Evolutionary conservation across 192 early-diverging fungal genomes (phyloP).

Genomic region (Paraglomus brasilianum): DNA sequence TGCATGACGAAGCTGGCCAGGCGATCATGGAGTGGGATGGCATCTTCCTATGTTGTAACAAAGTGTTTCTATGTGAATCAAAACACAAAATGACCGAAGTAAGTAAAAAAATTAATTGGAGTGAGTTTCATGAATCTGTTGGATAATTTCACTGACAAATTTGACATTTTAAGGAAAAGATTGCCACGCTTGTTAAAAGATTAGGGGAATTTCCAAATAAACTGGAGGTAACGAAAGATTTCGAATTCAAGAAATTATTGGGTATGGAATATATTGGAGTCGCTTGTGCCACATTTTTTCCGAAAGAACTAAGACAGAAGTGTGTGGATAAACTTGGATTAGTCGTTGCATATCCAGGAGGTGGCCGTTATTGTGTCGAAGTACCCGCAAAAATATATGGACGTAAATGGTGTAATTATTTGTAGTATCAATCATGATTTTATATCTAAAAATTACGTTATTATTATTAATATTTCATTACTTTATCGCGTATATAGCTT

Average conservation of each 20-base stretch:
- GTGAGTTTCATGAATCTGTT: constrained; percentile 8
- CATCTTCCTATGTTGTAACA: constrained; percentile 12
- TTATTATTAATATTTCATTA: too few species aligned
- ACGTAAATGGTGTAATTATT: too few species aligned
- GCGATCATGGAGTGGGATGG: constrained; percentile 21
- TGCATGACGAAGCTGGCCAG: background rate
- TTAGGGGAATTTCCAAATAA: constrained; percentile 23
- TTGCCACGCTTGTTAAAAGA: background rate
- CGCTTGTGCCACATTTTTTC: background rate
- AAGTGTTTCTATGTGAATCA: constrained; percentile 10
- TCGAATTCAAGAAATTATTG: constrained; percentile 16
- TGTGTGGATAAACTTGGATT: constrained; percentile 22
- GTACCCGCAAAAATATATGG: constrained; percentile 15
- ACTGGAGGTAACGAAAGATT: background rate
- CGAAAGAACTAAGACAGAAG: background rate
- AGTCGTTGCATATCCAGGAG: constrained; percentile 10
- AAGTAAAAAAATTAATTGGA: constrained; percentile 25
- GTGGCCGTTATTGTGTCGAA: constrained; percentile 4
- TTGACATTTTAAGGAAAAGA: constrained; percentile 15
- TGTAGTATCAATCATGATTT: too few species aligned
- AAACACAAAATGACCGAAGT: constrained; percentile 23
- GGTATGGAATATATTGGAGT: constrained; percentile 22
- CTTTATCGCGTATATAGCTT: too few species aligned
- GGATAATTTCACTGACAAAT: constrained; percentile 21
- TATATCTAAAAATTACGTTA: too few species aligned